A percentile compares a stretch with the other conserved stretches of the same genome.
These are phyloP conservation scores for Umbelopsis ramanniana DNA, from an alignment of 192 early-diverging fungal genomes.

Conservation along the genomic window DNA sequence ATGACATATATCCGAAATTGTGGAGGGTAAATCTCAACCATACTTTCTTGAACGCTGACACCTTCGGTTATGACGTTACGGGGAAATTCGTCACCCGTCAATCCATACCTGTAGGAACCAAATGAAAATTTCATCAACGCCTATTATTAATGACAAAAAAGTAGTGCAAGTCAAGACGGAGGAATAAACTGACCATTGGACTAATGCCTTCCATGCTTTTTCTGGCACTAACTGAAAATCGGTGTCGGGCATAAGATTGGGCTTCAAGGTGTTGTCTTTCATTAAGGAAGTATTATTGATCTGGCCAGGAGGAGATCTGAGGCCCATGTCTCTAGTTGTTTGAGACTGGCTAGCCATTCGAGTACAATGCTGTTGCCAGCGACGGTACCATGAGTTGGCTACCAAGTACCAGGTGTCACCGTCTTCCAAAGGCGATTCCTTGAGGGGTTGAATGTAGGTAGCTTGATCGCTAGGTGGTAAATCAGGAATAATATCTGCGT, in stretches of 20 bases:
- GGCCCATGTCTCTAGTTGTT: constrained; percentile 3
- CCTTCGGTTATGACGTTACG: constrained; percentile 41
- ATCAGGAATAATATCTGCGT: constrained; percentile 7
- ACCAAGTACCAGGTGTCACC: constrained; percentile 57
- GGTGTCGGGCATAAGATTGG: constrained; percentile 36
- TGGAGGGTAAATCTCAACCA: constrained; percentile 48
- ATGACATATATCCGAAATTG: constrained; percentile 41
- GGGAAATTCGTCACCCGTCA: constrained; percentile 39
- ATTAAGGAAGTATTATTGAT: constrained; percentile 52
- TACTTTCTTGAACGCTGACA: constrained; percentile 22
- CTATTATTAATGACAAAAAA: too few species aligned
- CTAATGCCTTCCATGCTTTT: constrained; percentile 52
- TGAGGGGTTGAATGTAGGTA: constrained; percentile 7
- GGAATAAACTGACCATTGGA: constrained; percentile 46
- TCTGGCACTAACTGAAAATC: constrained; percentile 48
- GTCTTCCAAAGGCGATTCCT: constrained; percentile 30
- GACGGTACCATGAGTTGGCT: constrained; percentile 44
- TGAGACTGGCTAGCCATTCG: constrained; percentile 25
- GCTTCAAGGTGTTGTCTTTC: constrained; percentile 41
- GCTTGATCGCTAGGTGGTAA: constrained; percentile 22
- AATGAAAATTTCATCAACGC: constrained; percentile 27
- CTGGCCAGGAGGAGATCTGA: constrained; percentile 37
- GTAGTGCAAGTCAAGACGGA: neutral
- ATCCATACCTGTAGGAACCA: constrained; percentile 42
- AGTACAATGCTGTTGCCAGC: constrained; percentile 50